Evolutionary conservation across 2,329 filamentous ascomycete species (phyloP).

Genomic region (Chalaropsis thielavioides): DNA sequence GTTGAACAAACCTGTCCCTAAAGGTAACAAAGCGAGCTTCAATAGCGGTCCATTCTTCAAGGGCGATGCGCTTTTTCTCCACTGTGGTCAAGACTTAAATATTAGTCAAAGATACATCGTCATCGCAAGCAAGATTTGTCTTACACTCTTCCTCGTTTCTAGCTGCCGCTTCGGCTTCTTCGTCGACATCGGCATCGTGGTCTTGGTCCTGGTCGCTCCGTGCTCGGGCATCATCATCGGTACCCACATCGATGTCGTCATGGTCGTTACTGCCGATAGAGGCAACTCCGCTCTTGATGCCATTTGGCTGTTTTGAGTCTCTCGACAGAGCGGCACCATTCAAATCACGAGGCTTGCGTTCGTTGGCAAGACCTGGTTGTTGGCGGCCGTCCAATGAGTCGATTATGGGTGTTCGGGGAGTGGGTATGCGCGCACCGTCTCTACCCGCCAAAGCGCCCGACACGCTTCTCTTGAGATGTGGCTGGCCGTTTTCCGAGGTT

Average conservation of each 20-base stretch:
- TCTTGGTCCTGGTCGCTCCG: conserved; percentile 16
- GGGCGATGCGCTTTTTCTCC: conserved; percentile 62
- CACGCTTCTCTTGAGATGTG: conserved; percentile 39
- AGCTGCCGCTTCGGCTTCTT: conserved; percentile 43
- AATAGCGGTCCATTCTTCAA: conserved; percentile 63
- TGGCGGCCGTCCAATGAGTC: conserved; percentile 3
- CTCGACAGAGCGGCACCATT: not conserved
- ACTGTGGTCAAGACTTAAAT: conserved; percentile 35
- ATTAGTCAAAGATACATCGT: not conserved
- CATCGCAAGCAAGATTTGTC: conserved; percentile 20
- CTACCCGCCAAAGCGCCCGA: conserved; percentile 23
- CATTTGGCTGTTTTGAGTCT: conserved; percentile 8
- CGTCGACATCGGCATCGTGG: conserved; percentile 29
- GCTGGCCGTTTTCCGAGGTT: conserved; percentile 33
- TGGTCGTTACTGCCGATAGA: conserved; percentile 6
- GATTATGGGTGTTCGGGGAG: conserved; percentile 17
- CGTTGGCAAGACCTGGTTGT: not conserved
- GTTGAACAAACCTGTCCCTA: conserved; percentile 50
- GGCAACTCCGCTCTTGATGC: not conserved
- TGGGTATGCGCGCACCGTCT: conserved; percentile 20
- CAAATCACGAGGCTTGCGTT: conserved; percentile 25
- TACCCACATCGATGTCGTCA: conserved; percentile 19
- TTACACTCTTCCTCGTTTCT: conserved; percentile 52
- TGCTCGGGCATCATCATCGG: conserved; percentile 23
- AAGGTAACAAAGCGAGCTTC: conserved; percentile 83